Percentiles rank a stretch among this genome's conserved stretches.
phyloP scores from a whole-genome alignment of 768 basidiomycete species.

The Panaeolus cyanescens region DNA sequence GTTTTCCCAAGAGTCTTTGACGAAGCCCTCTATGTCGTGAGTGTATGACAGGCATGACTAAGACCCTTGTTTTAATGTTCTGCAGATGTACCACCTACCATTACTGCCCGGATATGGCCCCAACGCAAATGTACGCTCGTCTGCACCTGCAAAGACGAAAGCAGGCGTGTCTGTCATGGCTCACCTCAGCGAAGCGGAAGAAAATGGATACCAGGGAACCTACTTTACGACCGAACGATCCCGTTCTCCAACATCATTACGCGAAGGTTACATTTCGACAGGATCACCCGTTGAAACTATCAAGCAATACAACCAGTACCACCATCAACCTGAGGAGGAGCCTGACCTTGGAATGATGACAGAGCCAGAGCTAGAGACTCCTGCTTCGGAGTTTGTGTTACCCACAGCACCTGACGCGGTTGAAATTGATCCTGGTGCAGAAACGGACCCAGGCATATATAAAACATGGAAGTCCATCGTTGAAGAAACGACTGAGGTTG shows the following conservation, averaged over 20 bases:
- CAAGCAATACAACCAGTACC: slow-evolving; percentile 8
- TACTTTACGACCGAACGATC: slow-evolving; percentile 60
- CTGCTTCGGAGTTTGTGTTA: slow-evolving; percentile 11
- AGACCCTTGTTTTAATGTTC: not conserved
- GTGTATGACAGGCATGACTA: slow-evolving; percentile 29
- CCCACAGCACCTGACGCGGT: not conserved
- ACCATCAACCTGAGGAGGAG: slow-evolving; percentile 19
- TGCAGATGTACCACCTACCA: slow-evolving; percentile 88
- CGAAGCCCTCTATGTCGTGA: slow-evolving; percentile 89
- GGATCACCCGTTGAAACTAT: slow-evolving; percentile 43
- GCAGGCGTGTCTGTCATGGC: slow-evolving; percentile 61
- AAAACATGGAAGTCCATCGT: slow-evolving; percentile 9
- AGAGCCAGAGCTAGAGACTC: slow-evolving; percentile 18
- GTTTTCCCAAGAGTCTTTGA: slow-evolving; percentile 86
- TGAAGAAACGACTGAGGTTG: slow-evolving; percentile 2
- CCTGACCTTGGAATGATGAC: slow-evolving; percentile 13
- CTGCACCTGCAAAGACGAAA: slow-evolving; percentile 52
- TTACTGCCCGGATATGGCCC: slow-evolving; percentile 90
- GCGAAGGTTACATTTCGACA: slow-evolving; percentile 69
- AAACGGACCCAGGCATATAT: slow-evolving; percentile 31
- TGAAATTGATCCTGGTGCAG: slow-evolving; percentile 24
- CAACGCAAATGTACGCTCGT: slow-evolving; percentile 83
- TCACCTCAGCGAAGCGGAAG: slow-evolving; percentile 84
- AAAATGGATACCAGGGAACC: slow-evolving; percentile 84
- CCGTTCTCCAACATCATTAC: slow-evolving; percentile 32